A percentile compares a stretch with the other conserved stretches of the same genome.
Conservation (phyloP, 345 rosid genomes). For the Gossypium ekmanianum region DNA sequence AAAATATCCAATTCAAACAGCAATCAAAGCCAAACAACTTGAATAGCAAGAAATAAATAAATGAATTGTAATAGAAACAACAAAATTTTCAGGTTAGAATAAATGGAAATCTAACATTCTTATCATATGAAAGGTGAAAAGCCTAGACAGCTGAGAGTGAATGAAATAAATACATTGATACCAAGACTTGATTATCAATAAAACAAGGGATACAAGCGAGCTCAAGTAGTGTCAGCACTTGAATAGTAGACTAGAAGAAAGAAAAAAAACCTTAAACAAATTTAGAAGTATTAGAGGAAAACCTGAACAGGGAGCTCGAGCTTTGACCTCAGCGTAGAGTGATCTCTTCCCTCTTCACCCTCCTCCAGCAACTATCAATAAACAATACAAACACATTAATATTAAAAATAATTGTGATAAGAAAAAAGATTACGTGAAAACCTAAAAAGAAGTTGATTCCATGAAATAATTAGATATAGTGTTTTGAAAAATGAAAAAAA, state of each 20-base stretch:
- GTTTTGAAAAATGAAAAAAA: not conserved
- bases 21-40: not conserved
- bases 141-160: not conserved
- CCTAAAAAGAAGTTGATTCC: not conserved
- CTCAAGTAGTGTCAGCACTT: not conserved
- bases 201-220: not conserved
- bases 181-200: not conserved
- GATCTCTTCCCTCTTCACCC: slow-evolving; percentile 92
- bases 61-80: not conserved
- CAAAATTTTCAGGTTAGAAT: not conserved
- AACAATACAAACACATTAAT: not conserved
- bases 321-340: slow-evolving; percentile 78
- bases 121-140: not conserved
- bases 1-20: not conserved
- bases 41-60: not conserved
- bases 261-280: slow-evolving; percentile 1
- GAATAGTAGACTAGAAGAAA: slow-evolving; percentile 6
- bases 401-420: not conserved
- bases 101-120: not conserved
- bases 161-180: not conserved
- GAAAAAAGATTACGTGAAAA: slow-evolving; percentile 11
- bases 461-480: not conserved
- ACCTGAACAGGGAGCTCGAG: slow-evolving; percentile 99
- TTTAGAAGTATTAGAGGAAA: slow-evolving; percentile 22
- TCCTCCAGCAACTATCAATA: slow-evolving; percentile 76